Evolutionary conservation across 129 eudicot genomes (phyloP).

Genomic region (Mikania micrantha): DNA sequence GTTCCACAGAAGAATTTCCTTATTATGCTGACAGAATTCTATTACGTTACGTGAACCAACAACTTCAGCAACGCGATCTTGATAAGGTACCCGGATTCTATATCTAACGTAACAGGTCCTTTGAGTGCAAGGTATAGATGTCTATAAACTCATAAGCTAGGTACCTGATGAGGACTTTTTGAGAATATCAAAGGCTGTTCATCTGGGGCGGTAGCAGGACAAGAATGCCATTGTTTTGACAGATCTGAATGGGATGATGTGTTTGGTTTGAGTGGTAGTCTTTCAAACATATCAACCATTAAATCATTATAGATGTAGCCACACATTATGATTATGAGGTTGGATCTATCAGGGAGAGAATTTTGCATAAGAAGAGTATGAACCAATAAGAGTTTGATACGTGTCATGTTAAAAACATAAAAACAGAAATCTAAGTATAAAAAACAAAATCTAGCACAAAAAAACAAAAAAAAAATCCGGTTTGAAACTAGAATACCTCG

Average conservation of each 20-base stretch:
- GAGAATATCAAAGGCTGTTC: not conserved
- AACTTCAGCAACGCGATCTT: not conserved
- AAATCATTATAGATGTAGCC: constrained; percentile 24
- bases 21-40: not conserved
- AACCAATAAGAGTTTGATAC: too few relatives aligned
- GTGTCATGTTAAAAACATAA: too few relatives aligned
- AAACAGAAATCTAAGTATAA: too few relatives aligned
- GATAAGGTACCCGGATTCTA: not conserved
- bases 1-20: constrained; percentile 2
- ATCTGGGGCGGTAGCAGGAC: not conserved
- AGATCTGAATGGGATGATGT: constrained; percentile 26
- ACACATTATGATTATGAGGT: constrained; percentile 20
- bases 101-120: not conserved
- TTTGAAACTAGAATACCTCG: too few relatives aligned
- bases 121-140: not conserved
- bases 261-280: constrained; percentile 35
- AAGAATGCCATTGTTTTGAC: constrained; percentile 27
- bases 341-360: too few relatives aligned
- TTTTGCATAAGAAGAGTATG: too few relatives aligned
- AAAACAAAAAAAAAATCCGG: too few relatives aligned
- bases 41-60: constrained; percentile 9
- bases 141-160: not conserved
- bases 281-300: constrained; percentile 15
- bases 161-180: not conserved
- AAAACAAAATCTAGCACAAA: too few relatives aligned